Percentiles rank a stretch among this genome's conserved stretches.
Evolutionary conservation across 2,329 filamentous ascomycete species (phyloP).

Genomic region (Paecilomyces sp.): DNA sequence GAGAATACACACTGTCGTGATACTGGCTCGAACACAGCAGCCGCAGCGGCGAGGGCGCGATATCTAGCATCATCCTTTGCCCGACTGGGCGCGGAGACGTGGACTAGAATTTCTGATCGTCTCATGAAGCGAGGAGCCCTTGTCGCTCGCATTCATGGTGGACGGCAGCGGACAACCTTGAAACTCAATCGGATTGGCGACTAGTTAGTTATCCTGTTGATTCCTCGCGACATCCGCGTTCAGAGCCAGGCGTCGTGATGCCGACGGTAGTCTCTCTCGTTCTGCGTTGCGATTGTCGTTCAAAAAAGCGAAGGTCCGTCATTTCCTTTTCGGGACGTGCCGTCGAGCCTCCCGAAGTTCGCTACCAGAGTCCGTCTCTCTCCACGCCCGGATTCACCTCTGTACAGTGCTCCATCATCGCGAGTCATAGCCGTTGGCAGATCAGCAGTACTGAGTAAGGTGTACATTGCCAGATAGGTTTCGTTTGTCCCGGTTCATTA

Average conservation of each 20-base stretch:
- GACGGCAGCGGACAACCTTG: not conserved
- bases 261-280: not conserved
- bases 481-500: not conserved
- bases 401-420: not conserved
- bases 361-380: not conserved
- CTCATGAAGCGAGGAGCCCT: slow-evolving; percentile 10
- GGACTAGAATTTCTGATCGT: slow-evolving; percentile 32
- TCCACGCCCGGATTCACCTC: not conserved
- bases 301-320: not conserved
- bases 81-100: slow-evolving; percentile 32
- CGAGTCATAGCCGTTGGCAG: not conserved
- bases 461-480: not conserved
- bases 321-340: not conserved
- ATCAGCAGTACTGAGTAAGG: not conserved
- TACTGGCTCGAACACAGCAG: slow-evolving; percentile 24
- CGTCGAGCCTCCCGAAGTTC: not conserved
- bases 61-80: slow-evolving; percentile 31
- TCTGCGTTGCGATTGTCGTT: not conserved
- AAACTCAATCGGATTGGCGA: not conserved
- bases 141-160: slow-evolving; percentile 2
- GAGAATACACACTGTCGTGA: slow-evolving; percentile 13
- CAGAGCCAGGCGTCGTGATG: not conserved
- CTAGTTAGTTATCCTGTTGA: not conserved
- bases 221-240: not conserved
- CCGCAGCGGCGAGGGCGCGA: slow-evolving; percentile 29